Percentiles rank a stretch among this genome's conserved stretches.
Conservation (phyloP, 2,329 filamentous ascomycete species). For the Colletotrichum phormii region DNA sequence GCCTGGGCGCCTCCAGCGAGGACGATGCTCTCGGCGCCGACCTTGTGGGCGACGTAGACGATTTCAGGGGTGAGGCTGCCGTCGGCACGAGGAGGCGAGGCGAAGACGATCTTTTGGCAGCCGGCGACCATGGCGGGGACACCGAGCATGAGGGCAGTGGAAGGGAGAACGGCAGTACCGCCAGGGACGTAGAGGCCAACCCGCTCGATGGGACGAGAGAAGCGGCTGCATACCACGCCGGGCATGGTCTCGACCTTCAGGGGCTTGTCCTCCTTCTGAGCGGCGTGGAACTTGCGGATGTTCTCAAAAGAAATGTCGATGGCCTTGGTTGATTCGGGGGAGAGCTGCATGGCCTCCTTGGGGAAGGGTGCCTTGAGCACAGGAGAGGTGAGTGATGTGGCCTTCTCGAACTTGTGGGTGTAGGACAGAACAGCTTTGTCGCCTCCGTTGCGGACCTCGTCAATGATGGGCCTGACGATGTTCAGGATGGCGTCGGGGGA, state of each 20-base stretch:
- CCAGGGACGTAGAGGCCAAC: conserved; percentile 98
- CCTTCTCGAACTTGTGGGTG: conserved; percentile 98
- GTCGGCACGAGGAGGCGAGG: conserved; percentile 89
- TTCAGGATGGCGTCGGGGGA: conserved; percentile 94
- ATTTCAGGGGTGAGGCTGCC: conserved; percentile 96
- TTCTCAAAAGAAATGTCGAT: conserved; percentile 96
- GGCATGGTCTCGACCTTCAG: conserved; percentile 97
- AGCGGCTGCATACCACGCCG: conserved; percentile 93
- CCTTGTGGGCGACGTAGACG: conserved; percentile 96
- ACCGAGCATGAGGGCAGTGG: conserved; percentile 96
- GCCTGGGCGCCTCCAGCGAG: conserved; percentile 96
- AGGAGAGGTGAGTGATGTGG: conserved; percentile 87
- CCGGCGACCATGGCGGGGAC: conserved; percentile 98
- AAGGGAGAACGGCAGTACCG: conserved; percentile 95
- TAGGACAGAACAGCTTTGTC: conserved; percentile 92
- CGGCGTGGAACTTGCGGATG: conserved; percentile 92
- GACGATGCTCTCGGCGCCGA: conserved; percentile 95
- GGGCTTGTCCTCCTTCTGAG: conserved; percentile 86
- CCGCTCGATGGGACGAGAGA: conserved; percentile 90
- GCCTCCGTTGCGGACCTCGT: conserved; percentile 84
- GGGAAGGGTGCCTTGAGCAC: conserved; percentile 93
- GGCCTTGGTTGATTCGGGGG: conserved; percentile 86
- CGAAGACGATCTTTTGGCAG: conserved; percentile 93
- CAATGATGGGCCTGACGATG: conserved; percentile 91
- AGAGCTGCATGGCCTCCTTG: conserved; percentile 80